These are phyloP conservation scores for Ceratorhiza oryzae-sativae DNA, from an alignment of 1,284 basidiomycete species.

Conservation along the genomic window DNA sequence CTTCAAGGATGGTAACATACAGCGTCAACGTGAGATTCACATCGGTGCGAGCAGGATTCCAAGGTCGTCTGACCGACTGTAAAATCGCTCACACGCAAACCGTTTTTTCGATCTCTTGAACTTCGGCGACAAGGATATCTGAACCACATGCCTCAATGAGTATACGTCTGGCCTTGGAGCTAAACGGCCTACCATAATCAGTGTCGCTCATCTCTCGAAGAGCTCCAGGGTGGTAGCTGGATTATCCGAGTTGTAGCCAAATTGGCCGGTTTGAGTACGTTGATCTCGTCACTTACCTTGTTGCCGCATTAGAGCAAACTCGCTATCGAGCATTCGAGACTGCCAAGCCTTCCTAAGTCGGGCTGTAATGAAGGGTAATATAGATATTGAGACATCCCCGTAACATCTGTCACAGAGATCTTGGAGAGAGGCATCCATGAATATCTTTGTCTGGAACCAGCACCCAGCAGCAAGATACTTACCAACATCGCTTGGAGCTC, in stretches of 20 bases:
- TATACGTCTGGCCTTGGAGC: neutral
- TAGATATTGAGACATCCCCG: neutral
- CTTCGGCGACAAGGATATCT: neutral
- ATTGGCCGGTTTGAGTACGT: neutral
- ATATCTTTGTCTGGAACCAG: neutral
- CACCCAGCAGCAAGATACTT: neutral
- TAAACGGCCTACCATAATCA: neutral
- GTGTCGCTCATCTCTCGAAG: neutral
- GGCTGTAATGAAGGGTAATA: neutral
- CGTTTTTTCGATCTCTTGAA: neutral
- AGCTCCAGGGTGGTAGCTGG: neutral
- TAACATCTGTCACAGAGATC: neutral
- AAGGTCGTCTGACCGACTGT: too few species aligned
- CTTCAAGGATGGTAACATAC: too few species aligned
- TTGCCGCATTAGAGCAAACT: neutral
- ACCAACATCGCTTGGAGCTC: neutral
- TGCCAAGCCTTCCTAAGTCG: conserved; percentile 2
- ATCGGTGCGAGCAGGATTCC: too few species aligned
- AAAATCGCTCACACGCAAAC: neutral
- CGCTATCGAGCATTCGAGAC: neutral
- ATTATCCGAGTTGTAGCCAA: neutral
- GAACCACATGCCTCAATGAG: neutral
- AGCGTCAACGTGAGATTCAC: too few species aligned
- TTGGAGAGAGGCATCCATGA: neutral
- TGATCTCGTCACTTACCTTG: neutral